phyloP scores from a whole-genome alignment of 768 basidiomycete genomes.

The Cubamyces lactineus region DNA sequence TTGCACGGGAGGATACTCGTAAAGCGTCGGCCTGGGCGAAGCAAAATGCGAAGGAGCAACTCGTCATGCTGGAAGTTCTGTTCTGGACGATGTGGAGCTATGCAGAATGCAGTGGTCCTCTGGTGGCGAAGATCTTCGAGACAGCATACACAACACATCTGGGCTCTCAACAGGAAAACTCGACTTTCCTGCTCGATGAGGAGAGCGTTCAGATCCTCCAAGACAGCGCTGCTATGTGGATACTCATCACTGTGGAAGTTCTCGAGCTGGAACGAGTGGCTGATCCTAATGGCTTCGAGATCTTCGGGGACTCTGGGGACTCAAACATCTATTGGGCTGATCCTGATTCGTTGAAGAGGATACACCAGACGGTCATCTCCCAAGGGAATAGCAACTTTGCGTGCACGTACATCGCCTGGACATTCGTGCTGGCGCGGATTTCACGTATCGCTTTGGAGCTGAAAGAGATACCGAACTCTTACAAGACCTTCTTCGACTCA shows the following conservation, averaged over 20 bases:
- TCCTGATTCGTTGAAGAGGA: slow-evolving; percentile 60
- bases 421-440: slow-evolving; percentile 77
- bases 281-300: slow-evolving; percentile 52
- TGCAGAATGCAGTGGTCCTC: slow-evolving; percentile 61
- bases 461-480: slow-evolving; percentile 57
- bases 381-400: slow-evolving; percentile 66
- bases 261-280: slow-evolving; percentile 76
- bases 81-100: slow-evolving; percentile 90
- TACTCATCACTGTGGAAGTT: slow-evolving; percentile 77
- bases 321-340: slow-evolving; percentile 60
- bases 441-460: slow-evolving; percentile 46
- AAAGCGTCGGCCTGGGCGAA: slow-evolving; percentile 70
- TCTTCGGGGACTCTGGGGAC: slow-evolving; percentile 53
- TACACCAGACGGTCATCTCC: slow-evolving; percentile 68
- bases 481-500: slow-evolving; percentile 57
- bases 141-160: slow-evolving; percentile 66
- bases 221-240: slow-evolving; percentile 76
- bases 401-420: slow-evolving; percentile 81
- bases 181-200: slow-evolving; percentile 71
- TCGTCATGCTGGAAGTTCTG: slow-evolving; percentile 80
- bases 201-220: slow-evolving; percentile 66
- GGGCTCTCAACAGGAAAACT: slow-evolving; percentile 65
- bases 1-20: slow-evolving; percentile 50
- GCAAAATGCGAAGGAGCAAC: slow-evolving; percentile 76
- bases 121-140: slow-evolving; percentile 66